Percentiles rank a stretch among this genome's conserved stretches.
Conservation (phyloP, 352 stramenopile genomes). For the Phytophthora macrochlamydospora region DNA sequence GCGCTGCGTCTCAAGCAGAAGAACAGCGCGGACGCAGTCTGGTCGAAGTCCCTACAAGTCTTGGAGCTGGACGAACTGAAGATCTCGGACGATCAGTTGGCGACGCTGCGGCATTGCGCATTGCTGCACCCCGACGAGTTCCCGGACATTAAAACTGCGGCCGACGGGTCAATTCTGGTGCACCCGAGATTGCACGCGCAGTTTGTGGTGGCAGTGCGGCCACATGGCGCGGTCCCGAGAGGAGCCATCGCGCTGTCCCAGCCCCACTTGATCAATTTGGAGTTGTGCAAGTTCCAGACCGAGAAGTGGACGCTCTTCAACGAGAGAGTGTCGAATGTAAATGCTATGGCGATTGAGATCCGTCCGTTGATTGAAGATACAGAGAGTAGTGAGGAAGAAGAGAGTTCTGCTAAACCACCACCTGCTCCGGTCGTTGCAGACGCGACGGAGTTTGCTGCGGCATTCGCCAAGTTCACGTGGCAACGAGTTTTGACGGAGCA, state of each 20-base stretch:
- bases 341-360: constrained; percentile 71
- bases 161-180: constrained; percentile 42
- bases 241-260: constrained; percentile 68
- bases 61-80: constrained; percentile 50
- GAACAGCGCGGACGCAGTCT: constrained; percentile 29
- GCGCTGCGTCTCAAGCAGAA: constrained; percentile 61
- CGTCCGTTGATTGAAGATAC: constrained; percentile 46
- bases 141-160: constrained; percentile 16
- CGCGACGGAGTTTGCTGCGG: constrained; percentile 51
- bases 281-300: constrained; percentile 73
- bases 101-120: constrained; percentile 51
- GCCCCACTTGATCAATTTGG: constrained; percentile 79
- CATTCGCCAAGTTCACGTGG: constrained; percentile 60
- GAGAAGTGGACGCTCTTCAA: constrained; percentile 82
- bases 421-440: constrained; percentile 42
- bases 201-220: constrained; percentile 67
- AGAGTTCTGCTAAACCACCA: not conserved
- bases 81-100: constrained; percentile 15
- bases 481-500: constrained; percentile 81
- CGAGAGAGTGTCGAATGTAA: constrained; percentile 46
- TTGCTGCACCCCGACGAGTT: constrained; percentile 71
- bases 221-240: constrained; percentile 39
- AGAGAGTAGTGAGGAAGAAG: constrained; percentile 15
- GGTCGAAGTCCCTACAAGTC: constrained; percentile 44
- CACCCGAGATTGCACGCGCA: constrained; percentile 75